A percentile compares a stretch with the other conserved stretches of the same genome.
phyloP scores from a whole-genome alignment of 1,284 basidiomycete species.

The Cutaneotrichosporon dermatis region DNA sequence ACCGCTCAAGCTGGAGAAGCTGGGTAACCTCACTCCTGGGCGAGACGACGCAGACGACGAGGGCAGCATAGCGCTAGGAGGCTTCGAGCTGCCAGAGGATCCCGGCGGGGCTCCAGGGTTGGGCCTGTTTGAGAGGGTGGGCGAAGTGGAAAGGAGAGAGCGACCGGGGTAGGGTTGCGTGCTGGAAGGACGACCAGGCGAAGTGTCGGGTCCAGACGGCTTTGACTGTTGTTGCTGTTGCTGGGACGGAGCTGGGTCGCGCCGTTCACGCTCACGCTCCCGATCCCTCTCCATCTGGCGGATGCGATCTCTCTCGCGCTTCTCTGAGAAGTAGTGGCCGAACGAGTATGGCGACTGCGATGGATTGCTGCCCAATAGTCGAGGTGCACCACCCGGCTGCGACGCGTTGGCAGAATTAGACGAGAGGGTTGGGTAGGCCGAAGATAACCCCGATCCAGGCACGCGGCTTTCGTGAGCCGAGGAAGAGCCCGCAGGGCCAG shows the following conservation, averaged over 20 bases:
- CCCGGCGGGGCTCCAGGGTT: neutral
- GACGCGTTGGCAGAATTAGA: neutral
- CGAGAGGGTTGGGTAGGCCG: conserved; percentile 3
- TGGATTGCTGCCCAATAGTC: neutral
- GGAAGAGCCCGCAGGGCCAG: neutral
- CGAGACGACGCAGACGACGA: conserved; percentile 4
- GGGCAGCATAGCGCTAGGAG: conserved; percentile 1
- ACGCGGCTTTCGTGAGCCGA: conserved; percentile 7
- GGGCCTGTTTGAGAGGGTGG: conserved; percentile 14
- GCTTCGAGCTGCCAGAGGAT: conserved; percentile 4
- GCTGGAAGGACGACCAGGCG: conserved; percentile 5
- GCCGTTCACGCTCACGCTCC: conserved; percentile 13
- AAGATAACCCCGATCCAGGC: conserved; percentile 12
- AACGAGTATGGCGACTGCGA: neutral
- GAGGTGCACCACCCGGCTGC: neutral
- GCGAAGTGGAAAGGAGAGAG: conserved; percentile 13
- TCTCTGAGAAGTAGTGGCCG: conserved; percentile 11
- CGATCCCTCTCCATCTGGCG: conserved; percentile 19
- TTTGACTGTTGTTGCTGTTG: conserved; percentile 5
- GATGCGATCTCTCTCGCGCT: conserved; percentile 17
- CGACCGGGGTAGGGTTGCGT: neutral
- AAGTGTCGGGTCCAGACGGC: conserved; percentile 6
- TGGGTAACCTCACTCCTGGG: conserved; percentile 7
- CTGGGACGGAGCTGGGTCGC: neutral
- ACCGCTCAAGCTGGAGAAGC: conserved; percentile 10